Conservation (phyloP, 2,329 filamentous ascomycete genomes). For the Pseudopyricularia cyperi region DNA sequence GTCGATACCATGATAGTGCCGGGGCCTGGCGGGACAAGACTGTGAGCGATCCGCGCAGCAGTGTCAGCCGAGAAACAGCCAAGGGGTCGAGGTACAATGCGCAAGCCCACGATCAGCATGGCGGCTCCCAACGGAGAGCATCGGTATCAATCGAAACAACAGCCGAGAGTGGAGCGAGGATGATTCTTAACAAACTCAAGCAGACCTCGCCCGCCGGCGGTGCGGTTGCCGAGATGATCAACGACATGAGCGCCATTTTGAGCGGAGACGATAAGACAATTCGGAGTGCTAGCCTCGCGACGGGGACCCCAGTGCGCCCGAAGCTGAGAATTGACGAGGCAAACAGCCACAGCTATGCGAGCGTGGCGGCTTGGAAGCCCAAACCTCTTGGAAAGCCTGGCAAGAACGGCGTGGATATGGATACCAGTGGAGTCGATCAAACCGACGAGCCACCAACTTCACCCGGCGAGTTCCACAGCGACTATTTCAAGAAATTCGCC, state of each 20-base stretch:
- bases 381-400: background rate
- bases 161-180: conserved; percentile 25
- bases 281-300: background rate
- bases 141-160: conserved; percentile 7
- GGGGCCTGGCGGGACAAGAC: conserved; percentile 29
- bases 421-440: background rate
- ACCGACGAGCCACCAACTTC: conserved; percentile 1
- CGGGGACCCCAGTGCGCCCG: background rate
- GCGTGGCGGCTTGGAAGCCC: conserved; percentile 8
- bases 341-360: conserved; percentile 18
- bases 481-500: background rate
- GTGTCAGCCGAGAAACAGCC: conserved; percentile 26
- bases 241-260: conserved; percentile 8
- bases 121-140: background rate
- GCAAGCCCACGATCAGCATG: conserved; percentile 3
- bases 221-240: background rate
- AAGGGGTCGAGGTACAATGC: conserved; percentile 17
- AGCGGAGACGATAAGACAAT: conserved; percentile 6
- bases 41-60: conserved; percentile 25
- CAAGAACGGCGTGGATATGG: background rate
- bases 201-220: conserved; percentile 16
- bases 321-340: conserved; percentile 8
- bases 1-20: conserved; percentile 28
- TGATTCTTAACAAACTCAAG: conserved; percentile 27
- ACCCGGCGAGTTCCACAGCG: conserved; percentile 15